These are phyloP conservation scores for Hygrophila difformis DNA, from an alignment of 257 asterid species.

Conservation along the genomic window DNA sequence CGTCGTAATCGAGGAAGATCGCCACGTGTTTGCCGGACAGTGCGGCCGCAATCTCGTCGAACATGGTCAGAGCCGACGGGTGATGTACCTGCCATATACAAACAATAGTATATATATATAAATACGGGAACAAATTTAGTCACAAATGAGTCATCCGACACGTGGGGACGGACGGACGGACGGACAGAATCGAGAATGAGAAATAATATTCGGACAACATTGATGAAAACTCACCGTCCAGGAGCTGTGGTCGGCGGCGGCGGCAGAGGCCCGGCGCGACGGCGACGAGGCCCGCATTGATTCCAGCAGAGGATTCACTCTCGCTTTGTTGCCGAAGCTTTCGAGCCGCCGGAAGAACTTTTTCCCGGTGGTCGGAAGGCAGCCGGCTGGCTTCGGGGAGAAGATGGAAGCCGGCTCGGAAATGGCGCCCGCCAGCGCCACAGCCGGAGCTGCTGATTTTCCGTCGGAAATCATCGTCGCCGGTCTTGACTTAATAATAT, in stretches of 20 bases:
- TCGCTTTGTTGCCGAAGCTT: conserved; percentile 20
- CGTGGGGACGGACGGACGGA: no score
- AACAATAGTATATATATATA: neutral
- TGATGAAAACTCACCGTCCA: conserved; percentile 78
- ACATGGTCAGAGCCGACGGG: conserved; percentile 60
- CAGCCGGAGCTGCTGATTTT: conserved; percentile 21
- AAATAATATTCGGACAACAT: no score
- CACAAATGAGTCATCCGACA: no score
- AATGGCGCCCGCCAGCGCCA: conserved; percentile 24
- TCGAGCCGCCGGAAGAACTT: conserved; percentile 27
- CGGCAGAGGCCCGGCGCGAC: conserved; percentile 27
- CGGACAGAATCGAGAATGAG: no score
- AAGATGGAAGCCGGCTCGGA: conserved; percentile 21
- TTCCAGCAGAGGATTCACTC: conserved; percentile 37
- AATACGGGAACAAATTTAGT: no score
- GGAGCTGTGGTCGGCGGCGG: conserved; percentile 33
- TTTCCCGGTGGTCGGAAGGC: conserved; percentile 18
- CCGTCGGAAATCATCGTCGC: conserved; percentile 28
- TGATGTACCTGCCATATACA: conserved; percentile 29
- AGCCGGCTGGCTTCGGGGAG: conserved; percentile 12
- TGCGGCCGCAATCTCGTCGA: conserved; percentile 36
- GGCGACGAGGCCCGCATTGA: conserved; percentile 80
- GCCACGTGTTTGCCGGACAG: conserved; percentile 54
- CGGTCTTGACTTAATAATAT: neutral
- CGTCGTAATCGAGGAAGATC: conserved; percentile 67